Evolutionary conservation across 352 stramenopile genomes (phyloP).

Genomic region (Globisporangium alternatum): DNA sequence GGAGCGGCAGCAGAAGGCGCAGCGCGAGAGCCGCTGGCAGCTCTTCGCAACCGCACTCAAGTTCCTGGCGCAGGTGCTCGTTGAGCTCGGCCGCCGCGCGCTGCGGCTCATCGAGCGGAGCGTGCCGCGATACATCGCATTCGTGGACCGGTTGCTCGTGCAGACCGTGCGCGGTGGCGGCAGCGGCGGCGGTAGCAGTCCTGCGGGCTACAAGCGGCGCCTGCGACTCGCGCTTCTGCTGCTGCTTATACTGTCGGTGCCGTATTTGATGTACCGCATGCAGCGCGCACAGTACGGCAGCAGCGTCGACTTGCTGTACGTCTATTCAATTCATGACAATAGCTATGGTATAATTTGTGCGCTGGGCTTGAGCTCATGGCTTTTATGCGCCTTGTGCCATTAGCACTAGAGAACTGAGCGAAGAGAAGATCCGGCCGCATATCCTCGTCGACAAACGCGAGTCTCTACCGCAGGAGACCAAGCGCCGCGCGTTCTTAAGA

Average conservation of each 20-base stretch:
- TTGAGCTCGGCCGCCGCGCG: constrained; percentile 42
- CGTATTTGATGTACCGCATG: constrained; percentile 46
- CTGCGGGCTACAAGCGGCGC: constrained; percentile 8
- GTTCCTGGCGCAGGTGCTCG: constrained; percentile 43
- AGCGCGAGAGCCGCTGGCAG: constrained; percentile 31
- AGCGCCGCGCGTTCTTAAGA: constrained; percentile 42
- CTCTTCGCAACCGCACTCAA: constrained; percentile 38
- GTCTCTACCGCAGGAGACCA: constrained; percentile 18
- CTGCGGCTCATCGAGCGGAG: constrained; percentile 47
- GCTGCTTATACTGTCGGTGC: constrained; percentile 34
- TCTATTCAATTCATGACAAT: background rate
- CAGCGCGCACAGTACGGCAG: constrained; percentile 25
- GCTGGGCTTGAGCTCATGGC: background rate
- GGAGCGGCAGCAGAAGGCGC: constrained; percentile 12
- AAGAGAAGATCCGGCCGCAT: constrained; percentile 55
- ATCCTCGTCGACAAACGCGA: constrained; percentile 54
- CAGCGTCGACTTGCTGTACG: constrained; percentile 14
- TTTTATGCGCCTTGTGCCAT: background rate
- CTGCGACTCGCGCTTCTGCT: constrained; percentile 41
- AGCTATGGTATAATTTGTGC: background rate
- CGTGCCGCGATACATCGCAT: constrained; percentile 43
- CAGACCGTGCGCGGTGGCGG: constrained; percentile 45
- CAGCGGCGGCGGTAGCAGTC: constrained; percentile 31
- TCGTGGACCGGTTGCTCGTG: constrained; percentile 48
- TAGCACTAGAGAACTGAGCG: constrained; percentile 43